A percentile compares a stretch with the other conserved stretches of the same genome.
These are phyloP conservation scores for Thielaviopsis musarum DNA, from an alignment of 2,329 filamentous ascomycete species.

Conservation along the genomic window DNA sequence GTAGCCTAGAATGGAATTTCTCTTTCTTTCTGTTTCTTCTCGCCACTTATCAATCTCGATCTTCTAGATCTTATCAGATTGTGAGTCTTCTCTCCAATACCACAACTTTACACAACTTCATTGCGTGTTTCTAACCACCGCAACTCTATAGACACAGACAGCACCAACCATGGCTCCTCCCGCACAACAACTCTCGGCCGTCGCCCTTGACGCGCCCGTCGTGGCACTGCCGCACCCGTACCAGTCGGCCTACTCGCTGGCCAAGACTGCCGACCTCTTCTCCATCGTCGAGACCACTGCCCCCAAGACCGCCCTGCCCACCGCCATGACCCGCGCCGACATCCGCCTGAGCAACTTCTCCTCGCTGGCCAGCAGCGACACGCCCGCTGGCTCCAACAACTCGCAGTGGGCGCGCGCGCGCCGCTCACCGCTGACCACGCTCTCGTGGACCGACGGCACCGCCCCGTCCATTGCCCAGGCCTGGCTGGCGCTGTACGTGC, in stretches of 20 bases:
- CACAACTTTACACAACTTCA: neutral
- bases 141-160: neutral
- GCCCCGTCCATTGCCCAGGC: constrained; percentile 31
- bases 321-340: constrained; percentile 18
- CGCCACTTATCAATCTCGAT: neutral
- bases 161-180: constrained; percentile 4
- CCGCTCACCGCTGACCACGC: constrained; percentile 29
- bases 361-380: constrained; percentile 31
- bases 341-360: constrained; percentile 29
- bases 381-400: constrained; percentile 34
- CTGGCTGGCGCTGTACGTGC: constrained; percentile 35
- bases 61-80: constrained; percentile 9
- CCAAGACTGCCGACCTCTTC: constrained; percentile 21
- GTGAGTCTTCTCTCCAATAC: neutral
- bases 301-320: constrained; percentile 16
- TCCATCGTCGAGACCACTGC: constrained; percentile 20
- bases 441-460: constrained; percentile 26
- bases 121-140: neutral
- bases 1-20: neutral
- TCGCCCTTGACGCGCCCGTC: constrained; percentile 22
- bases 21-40: neutral
- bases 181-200: constrained; percentile 5
- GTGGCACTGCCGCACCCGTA: constrained; percentile 34
- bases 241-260: constrained; percentile 27
- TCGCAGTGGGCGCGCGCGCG: constrained; percentile 39